A percentile compares a stretch with the other conserved stretches of the same genome.
Conservation (phyloP, 2,329 filamentous ascomycete genomes). For the Apiospora malaysiana region DNA sequence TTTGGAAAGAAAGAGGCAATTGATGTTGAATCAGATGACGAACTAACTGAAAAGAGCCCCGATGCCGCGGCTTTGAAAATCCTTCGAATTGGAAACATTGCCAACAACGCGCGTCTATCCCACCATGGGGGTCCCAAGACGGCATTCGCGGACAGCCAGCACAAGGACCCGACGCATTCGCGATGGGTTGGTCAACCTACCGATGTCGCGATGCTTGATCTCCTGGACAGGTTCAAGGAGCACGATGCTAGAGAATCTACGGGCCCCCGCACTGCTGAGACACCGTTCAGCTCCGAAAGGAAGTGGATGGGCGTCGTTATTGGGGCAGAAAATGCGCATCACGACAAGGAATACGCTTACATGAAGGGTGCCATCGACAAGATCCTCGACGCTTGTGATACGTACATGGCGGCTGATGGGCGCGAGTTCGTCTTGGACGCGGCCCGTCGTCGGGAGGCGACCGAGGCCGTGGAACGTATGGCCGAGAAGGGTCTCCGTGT, state of each 20-base stretch:
- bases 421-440: slow-evolving; percentile 86
- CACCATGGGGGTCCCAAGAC: slow-evolving; percentile 76
- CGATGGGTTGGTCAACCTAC: slow-evolving; percentile 97
- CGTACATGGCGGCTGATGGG: slow-evolving; percentile 85
- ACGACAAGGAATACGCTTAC: slow-evolving; percentile 82
- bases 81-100: slow-evolving; percentile 91
- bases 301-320: slow-evolving; percentile 99
- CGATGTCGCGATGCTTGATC: slow-evolving; percentile 94
- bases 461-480: slow-evolving; percentile 83
- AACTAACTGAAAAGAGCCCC: slow-evolving; percentile 61
- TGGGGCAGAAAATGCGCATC: slow-evolving; percentile 60
- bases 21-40: slow-evolving; percentile 60
- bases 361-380: slow-evolving; percentile 95
- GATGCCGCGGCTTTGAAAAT: slow-evolving; percentile 80
- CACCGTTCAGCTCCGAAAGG: slow-evolving; percentile 93
- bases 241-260: slow-evolving; percentile 89
- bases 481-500: slow-evolving; percentile 89
- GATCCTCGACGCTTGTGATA: slow-evolving; percentile 85
- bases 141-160: slow-evolving; percentile 83
- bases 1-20: slow-evolving; percentile 69
- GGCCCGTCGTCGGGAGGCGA: slow-evolving; percentile 72
- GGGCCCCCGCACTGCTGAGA: slow-evolving; percentile 82
- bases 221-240: slow-evolving; percentile 89
- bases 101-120: slow-evolving; percentile 88
- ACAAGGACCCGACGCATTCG: slow-evolving; percentile 72